These are phyloP conservation scores for Leccinum sublutescens DNA, from an alignment of 768 basidiomycete species.

Conservation along the genomic window DNA sequence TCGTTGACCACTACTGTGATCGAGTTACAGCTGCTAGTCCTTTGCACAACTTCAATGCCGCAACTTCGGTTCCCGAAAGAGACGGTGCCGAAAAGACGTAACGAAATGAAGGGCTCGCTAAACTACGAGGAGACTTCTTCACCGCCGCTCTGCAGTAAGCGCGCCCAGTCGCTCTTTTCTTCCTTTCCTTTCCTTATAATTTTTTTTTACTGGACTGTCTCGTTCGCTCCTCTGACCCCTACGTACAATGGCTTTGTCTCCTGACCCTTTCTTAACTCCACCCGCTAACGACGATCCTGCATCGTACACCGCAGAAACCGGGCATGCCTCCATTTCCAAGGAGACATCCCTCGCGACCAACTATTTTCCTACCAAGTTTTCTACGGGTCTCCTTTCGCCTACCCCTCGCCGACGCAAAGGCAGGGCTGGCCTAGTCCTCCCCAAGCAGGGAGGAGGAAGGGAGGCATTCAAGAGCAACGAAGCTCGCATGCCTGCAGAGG, in stretches of 20 bases:
- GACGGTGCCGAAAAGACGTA: too few species aligned
- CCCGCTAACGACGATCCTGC: neutral
- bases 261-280: slow-evolving; percentile 9
- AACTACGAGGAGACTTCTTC: too few species aligned
- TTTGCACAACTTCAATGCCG: too few species aligned
- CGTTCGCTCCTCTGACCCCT: slow-evolving; percentile 32
- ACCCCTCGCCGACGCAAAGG: slow-evolving; percentile 35
- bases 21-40: too few species aligned
- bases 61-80: too few species aligned
- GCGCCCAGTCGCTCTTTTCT: neutral
- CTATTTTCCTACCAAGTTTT: slow-evolving; percentile 78
- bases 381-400: slow-evolving; percentile 44
- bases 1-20: too few species aligned
- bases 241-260: neutral
- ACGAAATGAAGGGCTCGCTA: neutral
- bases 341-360: slow-evolving; percentile 55
- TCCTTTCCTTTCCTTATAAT: neutral
- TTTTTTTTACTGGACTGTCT: slow-evolving; percentile 1
- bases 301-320: neutral
- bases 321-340: neutral
- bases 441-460: slow-evolving; percentile 68
- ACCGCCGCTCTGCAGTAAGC: neutral
- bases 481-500: slow-evolving; percentile 48
- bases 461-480: slow-evolving; percentile 61
- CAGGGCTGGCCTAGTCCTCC: slow-evolving; percentile 37